These are phyloP conservation scores for Neurospora hispaniola DNA, from an alignment of 495 filamentous ascomycete species.

Conservation along the genomic window DNA sequence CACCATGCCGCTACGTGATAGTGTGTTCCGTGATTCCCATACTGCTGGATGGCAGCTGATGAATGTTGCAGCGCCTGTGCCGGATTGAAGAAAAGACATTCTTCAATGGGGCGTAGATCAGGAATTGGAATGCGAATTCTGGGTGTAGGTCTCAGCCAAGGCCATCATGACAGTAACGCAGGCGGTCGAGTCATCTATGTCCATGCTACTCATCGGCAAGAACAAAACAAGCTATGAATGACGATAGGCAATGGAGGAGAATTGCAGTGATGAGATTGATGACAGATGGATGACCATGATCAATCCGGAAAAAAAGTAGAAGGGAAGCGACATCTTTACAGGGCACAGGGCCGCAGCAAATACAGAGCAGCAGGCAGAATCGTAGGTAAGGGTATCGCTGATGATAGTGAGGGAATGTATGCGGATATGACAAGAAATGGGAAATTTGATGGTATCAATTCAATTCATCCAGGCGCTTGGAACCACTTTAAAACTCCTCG, in stretches of 20 bases:
- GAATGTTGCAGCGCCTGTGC: background rate
- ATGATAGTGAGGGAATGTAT: background rate
- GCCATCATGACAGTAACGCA: background rate
- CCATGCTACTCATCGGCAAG: background rate
- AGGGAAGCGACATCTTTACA: background rate
- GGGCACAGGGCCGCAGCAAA: background rate
- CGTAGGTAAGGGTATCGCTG: background rate
- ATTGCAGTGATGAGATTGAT: background rate
- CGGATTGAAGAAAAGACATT: background rate
- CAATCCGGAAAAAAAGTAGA: background rate
- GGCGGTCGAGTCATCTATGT: background rate
- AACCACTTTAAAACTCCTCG: slow-evolving; percentile 20
- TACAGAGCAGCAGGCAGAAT: background rate
- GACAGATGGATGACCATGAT: background rate
- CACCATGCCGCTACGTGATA: background rate
- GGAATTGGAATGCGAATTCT: background rate
- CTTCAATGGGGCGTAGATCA: background rate
- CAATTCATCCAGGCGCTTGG: background rate
- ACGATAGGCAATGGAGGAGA: background rate
- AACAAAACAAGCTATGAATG: background rate
- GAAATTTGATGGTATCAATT: background rate
- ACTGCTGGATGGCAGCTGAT: background rate
- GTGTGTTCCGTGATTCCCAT: background rate
- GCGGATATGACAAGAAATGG: background rate
- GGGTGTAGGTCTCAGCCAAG: background rate